Base-by-base conservation (phyloP, 1,284 basidiomycete genomes). In the Clitocybe nebularis region DNA sequence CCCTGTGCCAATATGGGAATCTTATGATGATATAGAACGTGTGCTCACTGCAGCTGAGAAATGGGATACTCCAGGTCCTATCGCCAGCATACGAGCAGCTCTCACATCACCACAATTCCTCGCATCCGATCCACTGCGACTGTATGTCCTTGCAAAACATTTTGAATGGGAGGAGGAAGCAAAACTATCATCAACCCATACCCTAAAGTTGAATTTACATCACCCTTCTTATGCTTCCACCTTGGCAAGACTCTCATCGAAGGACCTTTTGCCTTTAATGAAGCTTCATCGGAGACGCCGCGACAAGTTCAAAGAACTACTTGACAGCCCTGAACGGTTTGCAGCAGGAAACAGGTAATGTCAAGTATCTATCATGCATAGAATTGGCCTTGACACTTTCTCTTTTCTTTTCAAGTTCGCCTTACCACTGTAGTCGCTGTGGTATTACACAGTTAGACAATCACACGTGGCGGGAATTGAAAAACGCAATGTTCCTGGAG, bases 141-240 rank as follows among this genome's bases (percentile, higher is more conserved):
- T 71, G 22, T 75, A 70, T 49, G 58, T 60, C 13, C 54, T 74
- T 9, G 67, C 73, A 0, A 57, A 56, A 23, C 67, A 69, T 45
- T 72, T 71, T 48, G 65, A 59, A 10, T 75, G 71, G 69, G 50
- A 55, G 11, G 56, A 60, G 14, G 71, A 70, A 44, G 64, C 67
- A 1, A 60, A 60, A 29, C 50, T 60, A 3, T 68, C 70, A 13
- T 64, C 69, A 22, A 60, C 58, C 13, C 56, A 64, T 39, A 68
- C 67, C 2, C 58, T 72, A 5, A 51, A 53, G 8, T 55, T 72
- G 11, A 55, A 68, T 46, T 47, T 71, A 22, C 57, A 57, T 39
- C 56, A 63, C 38, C 50, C 60, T 2, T 44, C 44, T n/a, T 52
- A 69, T 36, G 52, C 58, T 11, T 43, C 48, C 13, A 53, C 53